Evolutionary conservation across 495 filamentous ascomycete genomes (phyloP).

Genomic region (Penicillium antarcticum): DNA sequence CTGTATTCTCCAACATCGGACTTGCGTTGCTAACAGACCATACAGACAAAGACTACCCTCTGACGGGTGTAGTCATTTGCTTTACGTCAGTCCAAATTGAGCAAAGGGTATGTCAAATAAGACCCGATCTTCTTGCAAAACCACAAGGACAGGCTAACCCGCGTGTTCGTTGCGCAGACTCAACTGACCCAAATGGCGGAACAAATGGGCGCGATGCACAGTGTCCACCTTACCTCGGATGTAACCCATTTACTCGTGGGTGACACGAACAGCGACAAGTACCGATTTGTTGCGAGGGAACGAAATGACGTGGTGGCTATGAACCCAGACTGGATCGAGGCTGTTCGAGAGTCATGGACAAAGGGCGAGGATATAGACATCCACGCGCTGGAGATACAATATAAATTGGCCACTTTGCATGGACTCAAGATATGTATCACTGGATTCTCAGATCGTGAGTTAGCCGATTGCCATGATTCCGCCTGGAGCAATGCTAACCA

Average conservation of each 20-base stretch:
- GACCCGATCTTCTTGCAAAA: background rate
- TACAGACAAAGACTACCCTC: conserved; percentile 58
- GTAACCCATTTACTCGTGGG: conserved; percentile 94
- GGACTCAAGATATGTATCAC: conserved; percentile 80
- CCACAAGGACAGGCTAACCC: conserved; percentile 10
- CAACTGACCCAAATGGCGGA: conserved; percentile 63
- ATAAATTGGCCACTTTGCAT: conserved; percentile 58
- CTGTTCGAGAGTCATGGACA: conserved; percentile 78
- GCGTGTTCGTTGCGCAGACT: conserved; percentile 45
- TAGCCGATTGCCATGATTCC: background rate
- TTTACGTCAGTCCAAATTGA: conserved; percentile 85
- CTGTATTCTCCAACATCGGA: background rate
- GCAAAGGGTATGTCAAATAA: conserved; percentile 55
- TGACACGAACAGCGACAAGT: conserved; percentile 83
- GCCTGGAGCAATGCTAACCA: conserved; percentile 6
- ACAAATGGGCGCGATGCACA: conserved; percentile 84
- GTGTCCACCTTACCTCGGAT: conserved; percentile 89
- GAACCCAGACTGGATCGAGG: conserved; percentile 76
- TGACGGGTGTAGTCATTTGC: conserved; percentile 81
- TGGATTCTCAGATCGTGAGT: conserved; percentile 81
- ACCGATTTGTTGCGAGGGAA: conserved; percentile 89
- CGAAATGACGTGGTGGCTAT: conserved; percentile 81
- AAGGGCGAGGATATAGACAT: conserved; percentile 77
- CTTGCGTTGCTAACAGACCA: conserved; percentile 7
- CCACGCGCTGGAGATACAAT: conserved; percentile 56